phyloP scores from a whole-genome alignment of 768 basidiomycete species.

The Boletus speciosus region DNA sequence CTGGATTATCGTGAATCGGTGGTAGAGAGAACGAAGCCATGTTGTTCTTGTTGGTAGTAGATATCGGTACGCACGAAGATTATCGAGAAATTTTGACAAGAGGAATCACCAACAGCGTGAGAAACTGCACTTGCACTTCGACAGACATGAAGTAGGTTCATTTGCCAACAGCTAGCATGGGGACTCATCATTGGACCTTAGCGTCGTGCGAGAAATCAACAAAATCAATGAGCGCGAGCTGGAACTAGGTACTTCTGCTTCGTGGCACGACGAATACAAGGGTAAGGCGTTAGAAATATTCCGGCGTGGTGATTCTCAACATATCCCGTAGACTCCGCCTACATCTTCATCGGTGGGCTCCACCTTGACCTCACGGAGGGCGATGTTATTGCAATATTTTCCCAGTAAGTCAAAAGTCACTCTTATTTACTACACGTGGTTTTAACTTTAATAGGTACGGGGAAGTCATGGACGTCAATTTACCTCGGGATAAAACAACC shows the following conservation, averaged over 20 bases:
- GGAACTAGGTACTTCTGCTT: slow-evolving; percentile 65
- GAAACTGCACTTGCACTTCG: slow-evolving; percentile 16
- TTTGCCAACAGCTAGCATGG: neutral
- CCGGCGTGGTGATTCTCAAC: slow-evolving; percentile 1
- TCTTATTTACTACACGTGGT: neutral
- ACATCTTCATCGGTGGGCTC: slow-evolving; percentile 90
- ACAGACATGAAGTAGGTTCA: slow-evolving; percentile 67
- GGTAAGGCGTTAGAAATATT: slow-evolving; percentile 34
- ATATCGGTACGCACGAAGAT: neutral
- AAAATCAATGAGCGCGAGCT: slow-evolving; percentile 91
- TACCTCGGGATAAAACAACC: slow-evolving; percentile 91
- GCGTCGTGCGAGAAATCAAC: slow-evolving; percentile 90
- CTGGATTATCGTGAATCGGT: slow-evolving; percentile 85
- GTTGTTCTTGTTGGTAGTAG: slow-evolving; percentile 12
- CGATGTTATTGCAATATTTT: slow-evolving; percentile 95
- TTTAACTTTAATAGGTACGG: slow-evolving; percentile 63
- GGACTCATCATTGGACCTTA: slow-evolving; percentile 32
- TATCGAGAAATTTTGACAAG: slow-evolving; percentile 21
- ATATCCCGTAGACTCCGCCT: slow-evolving; percentile 73
- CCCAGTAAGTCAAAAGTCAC: slow-evolving; percentile 64
- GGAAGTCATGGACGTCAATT: slow-evolving; percentile 92
- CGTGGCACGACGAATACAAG: slow-evolving; percentile 98
- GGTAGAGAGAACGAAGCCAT: slow-evolving; percentile 87
- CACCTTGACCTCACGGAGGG: slow-evolving; percentile 91
- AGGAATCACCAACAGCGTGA: slow-evolving; percentile 13